These are phyloP conservation scores for Colletotrichum abscissum DNA, from an alignment of 2,329 filamentous ascomycete species.

Conservation along the genomic window DNA sequence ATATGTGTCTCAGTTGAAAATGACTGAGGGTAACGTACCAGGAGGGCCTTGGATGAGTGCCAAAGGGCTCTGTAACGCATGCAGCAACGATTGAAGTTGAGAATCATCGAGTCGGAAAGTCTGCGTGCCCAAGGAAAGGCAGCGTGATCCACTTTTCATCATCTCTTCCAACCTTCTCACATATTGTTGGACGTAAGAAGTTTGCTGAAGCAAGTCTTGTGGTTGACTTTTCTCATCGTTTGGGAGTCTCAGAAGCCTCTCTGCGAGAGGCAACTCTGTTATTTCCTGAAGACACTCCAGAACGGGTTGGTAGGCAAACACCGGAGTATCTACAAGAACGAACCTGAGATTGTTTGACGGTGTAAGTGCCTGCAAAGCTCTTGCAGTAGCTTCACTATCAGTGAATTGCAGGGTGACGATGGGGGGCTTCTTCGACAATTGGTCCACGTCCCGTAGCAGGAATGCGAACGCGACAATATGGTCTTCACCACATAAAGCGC, in stretches of 20 bases:
- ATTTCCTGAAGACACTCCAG: conserved; percentile 68
- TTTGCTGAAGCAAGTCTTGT: neutral
- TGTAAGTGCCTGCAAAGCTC: conserved; percentile 58
- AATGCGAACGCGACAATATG: conserved; percentile 70
- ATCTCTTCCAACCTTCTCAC: neutral
- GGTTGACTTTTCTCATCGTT: neutral
- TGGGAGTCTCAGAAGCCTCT: conserved; percentile 57
- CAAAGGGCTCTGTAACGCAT: conserved; percentile 63
- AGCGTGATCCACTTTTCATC: neutral
- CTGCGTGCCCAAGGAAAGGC: conserved; percentile 1
- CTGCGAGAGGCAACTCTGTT: conserved; percentile 64
- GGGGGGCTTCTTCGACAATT: conserved; percentile 56
- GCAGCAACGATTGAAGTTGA: conserved; percentile 67
- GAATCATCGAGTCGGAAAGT: conserved; percentile 48
- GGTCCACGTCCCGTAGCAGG: conserved; percentile 62
- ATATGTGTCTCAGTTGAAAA: too few relatives aligned
- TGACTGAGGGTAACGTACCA: conserved; percentile 52
- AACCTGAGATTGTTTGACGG: conserved; percentile 53
- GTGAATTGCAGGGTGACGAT: conserved; percentile 63
- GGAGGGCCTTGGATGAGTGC: conserved; percentile 79
- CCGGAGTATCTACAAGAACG: conserved; percentile 70
- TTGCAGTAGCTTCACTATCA: conserved; percentile 56
- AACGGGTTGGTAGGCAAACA: conserved; percentile 78
- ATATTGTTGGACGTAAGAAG: neutral
- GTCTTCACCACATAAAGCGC: conserved; percentile 64